These are phyloP conservation scores for Gossypium trilobum DNA, from an alignment of 441 rosid species.

Conservation along the genomic window DNA sequence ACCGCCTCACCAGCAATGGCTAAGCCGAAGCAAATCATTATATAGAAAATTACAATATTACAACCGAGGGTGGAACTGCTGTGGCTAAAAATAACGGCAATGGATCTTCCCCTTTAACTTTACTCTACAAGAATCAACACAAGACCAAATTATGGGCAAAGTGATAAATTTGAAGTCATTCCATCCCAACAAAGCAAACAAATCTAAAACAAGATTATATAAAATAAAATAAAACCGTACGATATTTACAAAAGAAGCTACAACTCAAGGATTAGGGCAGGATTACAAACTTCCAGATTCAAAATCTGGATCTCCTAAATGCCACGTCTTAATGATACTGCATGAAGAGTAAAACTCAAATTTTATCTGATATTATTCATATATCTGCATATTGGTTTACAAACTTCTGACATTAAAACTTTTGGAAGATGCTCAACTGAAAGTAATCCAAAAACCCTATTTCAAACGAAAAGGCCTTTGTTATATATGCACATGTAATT, in stretches of 20 bases:
- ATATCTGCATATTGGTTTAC: background rate
- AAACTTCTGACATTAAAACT: background rate
- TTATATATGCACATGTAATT: too few relatives aligned
- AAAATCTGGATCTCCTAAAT: background rate
- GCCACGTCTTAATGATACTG: background rate
- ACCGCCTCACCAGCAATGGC: too few relatives aligned
- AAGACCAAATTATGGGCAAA: background rate
- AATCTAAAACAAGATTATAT: background rate
- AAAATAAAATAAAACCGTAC: background rate
- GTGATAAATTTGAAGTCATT: background rate
- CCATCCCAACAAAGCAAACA: background rate
- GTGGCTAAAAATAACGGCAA: background rate
- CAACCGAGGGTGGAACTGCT: background rate
- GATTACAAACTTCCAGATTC: background rate
- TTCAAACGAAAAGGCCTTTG: background rate
- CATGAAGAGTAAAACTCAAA: background rate
- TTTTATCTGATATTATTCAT: too few relatives aligned
- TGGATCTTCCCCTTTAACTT: background rate
- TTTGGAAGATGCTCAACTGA: background rate
- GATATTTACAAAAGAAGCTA: background rate
- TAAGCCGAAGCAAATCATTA: too few relatives aligned
- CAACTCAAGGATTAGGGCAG: background rate
- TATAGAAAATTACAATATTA: too few relatives aligned
- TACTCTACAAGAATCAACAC: background rate
- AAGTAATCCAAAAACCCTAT: background rate